These are phyloP conservation scores for Penicillium sp. DNA, from an alignment of 2,329 filamentous ascomycete species.

Conservation along the genomic window DNA sequence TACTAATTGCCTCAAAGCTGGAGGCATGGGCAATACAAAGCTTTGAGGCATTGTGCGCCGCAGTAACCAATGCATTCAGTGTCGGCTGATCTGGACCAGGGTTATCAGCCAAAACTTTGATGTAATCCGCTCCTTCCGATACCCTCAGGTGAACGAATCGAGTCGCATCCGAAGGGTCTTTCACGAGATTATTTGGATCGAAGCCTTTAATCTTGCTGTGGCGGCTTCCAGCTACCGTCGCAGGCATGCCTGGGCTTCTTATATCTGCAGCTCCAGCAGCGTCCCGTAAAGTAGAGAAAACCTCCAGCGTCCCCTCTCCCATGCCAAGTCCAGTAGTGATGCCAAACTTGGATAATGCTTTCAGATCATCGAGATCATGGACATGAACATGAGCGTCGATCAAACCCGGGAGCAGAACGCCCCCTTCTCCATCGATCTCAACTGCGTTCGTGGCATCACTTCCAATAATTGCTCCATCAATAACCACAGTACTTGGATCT, in stretches of 20 bases:
- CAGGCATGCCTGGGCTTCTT: constrained; percentile 3
- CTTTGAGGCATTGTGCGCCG: constrained; percentile 14
- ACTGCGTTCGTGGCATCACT: background rate
- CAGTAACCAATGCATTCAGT: constrained; percentile 14
- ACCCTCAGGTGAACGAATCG: constrained; percentile 15
- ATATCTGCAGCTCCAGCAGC: constrained; percentile 1
- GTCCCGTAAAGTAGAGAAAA: background rate
- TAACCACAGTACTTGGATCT: background rate
- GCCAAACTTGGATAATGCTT: constrained; percentile 17
- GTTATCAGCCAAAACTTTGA: constrained; percentile 19
- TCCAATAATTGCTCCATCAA: background rate
- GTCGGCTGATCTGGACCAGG: constrained; percentile 18
- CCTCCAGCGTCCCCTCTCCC: background rate
- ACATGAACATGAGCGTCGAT: constrained; percentile 23
- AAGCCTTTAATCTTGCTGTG: constrained; percentile 13
- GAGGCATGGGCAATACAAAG: constrained; percentile 6
- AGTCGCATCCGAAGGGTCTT: background rate
- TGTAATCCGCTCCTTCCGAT: constrained; percentile 18
- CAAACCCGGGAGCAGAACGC: constrained; percentile 21
- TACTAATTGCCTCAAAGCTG: constrained; percentile 7
- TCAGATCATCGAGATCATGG: constrained; percentile 9
- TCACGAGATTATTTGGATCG: constrained; percentile 3
- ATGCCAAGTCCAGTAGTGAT: constrained; percentile 20
- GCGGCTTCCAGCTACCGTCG: constrained; percentile 4
- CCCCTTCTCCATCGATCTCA: constrained; percentile 16